Evolutionary conservation across 2,329 filamentous ascomycete genomes (phyloP), one percentile per base, ranked within the genome.

Genomic region (Fulvia fulva): DNA sequence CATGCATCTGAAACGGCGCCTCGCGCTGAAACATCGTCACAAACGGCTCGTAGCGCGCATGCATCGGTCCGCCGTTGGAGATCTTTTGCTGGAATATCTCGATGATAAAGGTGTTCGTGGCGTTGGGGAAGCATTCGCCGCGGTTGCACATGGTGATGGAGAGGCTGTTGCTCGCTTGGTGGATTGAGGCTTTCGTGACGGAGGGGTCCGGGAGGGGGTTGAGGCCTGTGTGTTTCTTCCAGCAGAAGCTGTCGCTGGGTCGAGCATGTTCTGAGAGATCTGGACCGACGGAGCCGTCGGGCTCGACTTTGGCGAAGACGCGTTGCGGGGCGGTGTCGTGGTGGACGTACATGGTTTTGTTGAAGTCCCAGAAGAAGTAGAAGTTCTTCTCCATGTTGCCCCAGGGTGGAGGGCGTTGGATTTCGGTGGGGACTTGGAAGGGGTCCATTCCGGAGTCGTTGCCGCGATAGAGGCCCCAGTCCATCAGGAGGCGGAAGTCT

Each of bases 111-210:
- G 83, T 85, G 64, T 57, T 57, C 32, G 85, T 84, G 21, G 60
- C 61, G 5, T 76, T 73, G 45, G 72, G 71, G 0, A 75, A 68
- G 66, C 83, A 86, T 45, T 85, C 81, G 1, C 71, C 62, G 1
- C 80, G 75, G 8, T 72, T 70, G 71, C 83, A 86, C 53, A 84
- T 71, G 2, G 83, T 85, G 37, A 86, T 70, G 1, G 76, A 70
- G 0, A 86, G 73, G 1, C 81, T 83, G 67, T 86, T 86, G 21
- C 82, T 85, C 5, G 83, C 79, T 67, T 86, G 83, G 64, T 86
- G 83, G 28, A 85, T 77, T 82, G 79, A 32, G 43, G 55, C 54
- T 21, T 56, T 53, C 9, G 8, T 19, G 26, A 25, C 53, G 21
- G 32, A 11, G 16, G 41, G 7, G 9, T 16, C 4, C 7, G 55